Evolutionary conservation across 768 basidiomycete genomes (phyloP).

Genomic region (Tulasnella sp.): DNA sequence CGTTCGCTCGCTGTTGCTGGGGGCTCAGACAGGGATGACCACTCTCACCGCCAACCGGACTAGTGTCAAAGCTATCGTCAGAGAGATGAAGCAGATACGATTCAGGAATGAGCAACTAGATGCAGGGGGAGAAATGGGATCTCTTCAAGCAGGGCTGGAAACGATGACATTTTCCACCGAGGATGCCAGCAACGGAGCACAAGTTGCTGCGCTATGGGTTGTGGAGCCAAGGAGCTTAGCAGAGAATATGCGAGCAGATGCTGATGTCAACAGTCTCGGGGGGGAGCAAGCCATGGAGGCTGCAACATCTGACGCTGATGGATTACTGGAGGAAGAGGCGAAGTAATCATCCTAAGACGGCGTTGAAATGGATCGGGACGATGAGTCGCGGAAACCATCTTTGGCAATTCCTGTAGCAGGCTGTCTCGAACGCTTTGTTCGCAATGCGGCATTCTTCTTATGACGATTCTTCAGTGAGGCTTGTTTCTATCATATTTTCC

Average conservation of each 20-base stretch:
- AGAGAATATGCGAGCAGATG: constrained; percentile 33
- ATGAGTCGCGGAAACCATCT: background rate
- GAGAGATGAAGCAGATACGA: constrained; percentile 44
- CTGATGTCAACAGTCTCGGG: background rate
- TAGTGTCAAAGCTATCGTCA: constrained; percentile 66
- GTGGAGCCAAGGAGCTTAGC: constrained; percentile 74
- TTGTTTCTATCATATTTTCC: background rate
- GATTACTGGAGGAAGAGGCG: background rate
- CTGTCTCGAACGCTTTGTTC: background rate
- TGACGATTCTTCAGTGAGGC: background rate
- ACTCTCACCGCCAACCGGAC: constrained; percentile 81
- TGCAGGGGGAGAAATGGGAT: constrained; percentile 27
- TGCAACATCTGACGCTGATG: background rate
- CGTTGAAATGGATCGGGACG: background rate
- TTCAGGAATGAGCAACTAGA: constrained; percentile 23
- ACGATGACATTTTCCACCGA: constrained; percentile 6
- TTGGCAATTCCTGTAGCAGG: background rate
- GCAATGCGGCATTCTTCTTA: too few species aligned
- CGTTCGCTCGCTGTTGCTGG: constrained; percentile 60
- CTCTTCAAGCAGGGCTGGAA: constrained; percentile 12
- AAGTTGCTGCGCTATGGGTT: constrained; percentile 54
- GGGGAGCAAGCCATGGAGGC: background rate
- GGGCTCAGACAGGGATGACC: constrained; percentile 64
- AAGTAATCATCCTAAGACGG: background rate
- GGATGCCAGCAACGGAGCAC: constrained; percentile 20